Base-by-base conservation (phyloP, 2,329 filamentous ascomycete genomes). In the Lecanosticta acicola region DNA sequence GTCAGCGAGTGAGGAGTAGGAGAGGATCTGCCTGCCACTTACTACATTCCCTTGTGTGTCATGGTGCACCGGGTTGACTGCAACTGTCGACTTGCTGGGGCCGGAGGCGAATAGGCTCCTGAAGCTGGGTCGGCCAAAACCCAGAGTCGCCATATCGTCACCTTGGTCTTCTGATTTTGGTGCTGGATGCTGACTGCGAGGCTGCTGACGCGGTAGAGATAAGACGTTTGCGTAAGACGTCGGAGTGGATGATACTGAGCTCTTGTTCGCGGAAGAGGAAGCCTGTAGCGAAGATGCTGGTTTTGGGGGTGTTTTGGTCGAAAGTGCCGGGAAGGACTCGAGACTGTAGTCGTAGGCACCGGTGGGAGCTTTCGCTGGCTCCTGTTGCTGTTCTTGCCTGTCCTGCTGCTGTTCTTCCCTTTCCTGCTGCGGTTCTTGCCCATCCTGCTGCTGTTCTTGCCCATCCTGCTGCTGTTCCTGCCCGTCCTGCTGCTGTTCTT, bases 1-100 rank as follows among this genome's bases (percentile, higher is more conserved):
- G 76, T 69, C 40, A 93, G 67, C 3, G 83, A 87, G 84, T 88
- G 91, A 56, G 24, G 24, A 29, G 24, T 11, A 29, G 11, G 24
- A 29, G 11, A n/a, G n/a, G n/a, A n/a, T n/a, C n/a, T n/a, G n/a
- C n/a, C n/a, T n/a, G 24, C 5, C 11, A 29, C 24, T 29, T 29
- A 29, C 24, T 5, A 29, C 11, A 11, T 11, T 29, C 24, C 11
- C 24, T 11, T 29, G 24, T 7, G 7, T 11, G 11, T 29, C 24
- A 11, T 29, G 24, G 11, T 29, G 24, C 7, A 29, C 24, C 5
- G 24, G 24, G 11, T 29, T 5, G 11, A 29, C 7, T 29, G 24
- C 24, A 5, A 29, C 7, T 11, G 24, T 29, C 24, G 24, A 11
- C 24, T 29, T 29, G 24, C 7, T 11, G 24, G 24, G 5, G 24